Conservation (phyloP, 2,329 filamentous ascomycete species). For the Fusarium sp. region DNA sequence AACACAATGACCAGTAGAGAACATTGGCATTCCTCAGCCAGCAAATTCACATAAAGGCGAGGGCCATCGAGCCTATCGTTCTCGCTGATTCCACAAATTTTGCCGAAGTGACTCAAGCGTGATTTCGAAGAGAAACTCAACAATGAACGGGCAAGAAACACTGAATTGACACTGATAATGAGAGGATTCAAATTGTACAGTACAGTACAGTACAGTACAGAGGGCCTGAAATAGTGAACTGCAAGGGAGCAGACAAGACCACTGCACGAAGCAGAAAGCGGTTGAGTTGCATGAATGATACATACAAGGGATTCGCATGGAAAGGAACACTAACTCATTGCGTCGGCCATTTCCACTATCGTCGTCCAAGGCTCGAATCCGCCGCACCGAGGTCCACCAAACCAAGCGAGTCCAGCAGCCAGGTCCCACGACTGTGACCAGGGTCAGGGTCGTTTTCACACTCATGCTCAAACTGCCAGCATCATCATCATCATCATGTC, state of each 20-base stretch:
- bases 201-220: neutral
- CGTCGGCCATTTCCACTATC: constrained; percentile 32
- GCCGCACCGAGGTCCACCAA: constrained; percentile 27
- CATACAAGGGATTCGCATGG: constrained; percentile 26
- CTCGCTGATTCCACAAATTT: neutral
- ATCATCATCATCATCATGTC: neutral
- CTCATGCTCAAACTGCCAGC: constrained; percentile 4
- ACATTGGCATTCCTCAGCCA: too few relatives aligned
- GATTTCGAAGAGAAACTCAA: neutral
- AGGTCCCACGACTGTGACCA: constrained; percentile 20
- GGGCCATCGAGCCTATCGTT: neutral
- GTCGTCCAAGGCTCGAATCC: constrained; percentile 23
- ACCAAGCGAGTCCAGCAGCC: constrained; percentile 5
- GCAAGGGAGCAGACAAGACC: neutral
- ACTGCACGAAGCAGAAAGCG: constrained; percentile 8
- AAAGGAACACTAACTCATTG: constrained; percentile 28
- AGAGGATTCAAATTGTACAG: neutral
- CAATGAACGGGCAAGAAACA: neutral
- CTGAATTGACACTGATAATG: neutral
- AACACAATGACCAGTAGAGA: neutral
- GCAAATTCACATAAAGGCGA: neutral
- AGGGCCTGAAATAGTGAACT: neutral
- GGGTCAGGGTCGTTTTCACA: constrained; percentile 17
- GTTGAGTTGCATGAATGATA: constrained; percentile 34
- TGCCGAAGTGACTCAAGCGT: neutral